Evolutionary conservation across 2,329 filamentous ascomycete species (phyloP), one percentile per base, ranked within the genome.

Genomic region (Apiospora sp.): DNA sequence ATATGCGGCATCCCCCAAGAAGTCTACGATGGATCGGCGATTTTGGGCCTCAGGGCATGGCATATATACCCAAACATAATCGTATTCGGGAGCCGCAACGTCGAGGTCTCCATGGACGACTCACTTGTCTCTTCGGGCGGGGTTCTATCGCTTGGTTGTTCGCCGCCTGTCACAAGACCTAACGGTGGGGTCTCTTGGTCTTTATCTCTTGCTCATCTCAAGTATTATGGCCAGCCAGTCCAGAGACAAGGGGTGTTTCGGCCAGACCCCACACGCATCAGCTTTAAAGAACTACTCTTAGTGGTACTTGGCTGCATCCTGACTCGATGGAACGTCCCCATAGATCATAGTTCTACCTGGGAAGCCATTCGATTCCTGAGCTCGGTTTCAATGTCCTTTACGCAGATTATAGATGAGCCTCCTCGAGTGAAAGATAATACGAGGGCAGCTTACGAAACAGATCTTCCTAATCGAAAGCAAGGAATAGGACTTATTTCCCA

Each of bases 11-110:
- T 51, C 22, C 72, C 72, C n/a, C 67, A 72, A 34, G 64, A 43
- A 5, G 64, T 72, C 27, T n/a, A 61, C 16, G 67, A 73, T 30
- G 73, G 70, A n/a, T 48, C 72, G 12, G 69, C 73, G 5, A 69
- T 75, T 22, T 43, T 73, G 1, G 73, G 54, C 2, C 69, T 74
- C 46, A 72, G 71, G 3, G 70, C 73, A n/a, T 74, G 73, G 73
- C 73, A 74, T 27, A 70, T 74, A 34, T 74, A 64, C 44, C 73
- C 72, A 8, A 70, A 71, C 27, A 71, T 73, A 58, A 43, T 72
- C 4, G 71, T 73, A 22, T 74, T 74, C 46, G 48, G 67, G 6
- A 48, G 49, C 14, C n/a, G 37, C 6, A 68, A 30, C 6, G 69
- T 41, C 27, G 46, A 27, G 2, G 48, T 73, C 0, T 10, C 44